Conservation (phyloP, 345 rosid genomes). For the Rhizophora apiculata region DNA sequence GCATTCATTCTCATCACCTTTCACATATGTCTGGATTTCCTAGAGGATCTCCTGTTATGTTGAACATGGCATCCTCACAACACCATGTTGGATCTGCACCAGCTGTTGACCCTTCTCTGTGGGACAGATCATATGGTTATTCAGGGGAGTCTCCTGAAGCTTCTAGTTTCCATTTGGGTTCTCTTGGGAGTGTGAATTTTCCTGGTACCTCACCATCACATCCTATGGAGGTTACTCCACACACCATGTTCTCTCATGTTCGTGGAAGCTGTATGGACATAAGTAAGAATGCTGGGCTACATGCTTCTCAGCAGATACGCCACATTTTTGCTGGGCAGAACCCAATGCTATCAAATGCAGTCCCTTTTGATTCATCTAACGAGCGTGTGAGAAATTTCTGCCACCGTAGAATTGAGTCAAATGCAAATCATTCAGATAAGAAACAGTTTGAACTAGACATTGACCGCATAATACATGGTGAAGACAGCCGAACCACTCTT, state of each 20-base stretch:
- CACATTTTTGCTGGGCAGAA: constrained; percentile 74
- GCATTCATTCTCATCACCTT: constrained; percentile 52
- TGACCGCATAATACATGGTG: constrained; percentile 76
- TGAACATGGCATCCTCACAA: constrained; percentile 40
- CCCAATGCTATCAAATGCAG: constrained; percentile 45
- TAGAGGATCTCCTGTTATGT: constrained; percentile 61
- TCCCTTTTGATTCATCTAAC: constrained; percentile 65
- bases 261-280: constrained; percentile 66
- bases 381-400: constrained; percentile 60
- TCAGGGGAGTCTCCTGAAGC: constrained; percentile 77
- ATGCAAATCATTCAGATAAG: constrained; percentile 62
- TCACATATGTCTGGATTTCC: constrained; percentile 62
- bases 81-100: constrained; percentile 60
- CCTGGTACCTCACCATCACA: constrained; percentile 64
- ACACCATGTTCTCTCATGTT: constrained; percentile 50
- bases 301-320: constrained; percentile 65
- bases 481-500: constrained; percentile 79
- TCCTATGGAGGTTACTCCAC: constrained; percentile 62
- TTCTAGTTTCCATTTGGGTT: constrained; percentile 68
- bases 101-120: constrained; percentile 32
- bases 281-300: constrained; percentile 49
- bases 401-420: constrained; percentile 66
- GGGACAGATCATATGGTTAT: constrained; percentile 68
- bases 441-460: constrained; percentile 85
- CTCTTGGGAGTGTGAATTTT: constrained; percentile 61